Percentiles rank a stretch among this genome's conserved stretches.
These are phyloP conservation scores for Aspergillus glaucus DNA, from an alignment of 2,329 filamentous ascomycete genomes.

Conservation along the genomic window DNA sequence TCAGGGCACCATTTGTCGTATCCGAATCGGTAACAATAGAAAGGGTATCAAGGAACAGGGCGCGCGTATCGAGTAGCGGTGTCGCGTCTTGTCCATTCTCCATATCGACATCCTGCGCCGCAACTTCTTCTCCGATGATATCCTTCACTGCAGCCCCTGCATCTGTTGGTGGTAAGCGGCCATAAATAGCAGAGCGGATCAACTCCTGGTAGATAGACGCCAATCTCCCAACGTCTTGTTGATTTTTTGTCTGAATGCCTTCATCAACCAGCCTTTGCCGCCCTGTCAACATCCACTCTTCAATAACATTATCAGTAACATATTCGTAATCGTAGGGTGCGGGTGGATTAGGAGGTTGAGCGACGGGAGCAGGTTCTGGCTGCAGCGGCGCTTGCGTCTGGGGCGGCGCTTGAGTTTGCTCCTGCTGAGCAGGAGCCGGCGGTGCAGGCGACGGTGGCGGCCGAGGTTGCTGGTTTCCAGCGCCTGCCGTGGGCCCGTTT, in stretches of 20 bases:
- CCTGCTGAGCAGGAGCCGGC: slow-evolving; percentile 1
- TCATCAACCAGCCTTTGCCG: slow-evolving; percentile 61
- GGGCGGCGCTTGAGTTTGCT: slow-evolving; percentile 3
- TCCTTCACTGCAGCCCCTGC: slow-evolving; percentile 68
- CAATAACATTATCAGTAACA: slow-evolving; percentile 63
- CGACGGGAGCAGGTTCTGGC: slow-evolving; percentile 9
- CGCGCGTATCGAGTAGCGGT: slow-evolving; percentile 52
- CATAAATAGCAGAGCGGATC: slow-evolving; percentile 66
- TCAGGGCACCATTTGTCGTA: slow-evolving; percentile 52
- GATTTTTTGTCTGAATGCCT: slow-evolving; percentile 57
- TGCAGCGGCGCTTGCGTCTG: slow-evolving; percentile 14
- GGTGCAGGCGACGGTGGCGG: slow-evolving; percentile 16
- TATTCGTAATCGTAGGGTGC: slow-evolving; percentile 64
- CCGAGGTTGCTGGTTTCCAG: slow-evolving; percentile 11
- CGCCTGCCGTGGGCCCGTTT: slow-evolving; percentile 21
- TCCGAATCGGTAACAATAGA: slow-evolving; percentile 72
- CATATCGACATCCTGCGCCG: slow-evolving; percentile 42
- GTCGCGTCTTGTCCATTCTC: slow-evolving; percentile 35
- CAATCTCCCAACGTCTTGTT: slow-evolving; percentile 63
- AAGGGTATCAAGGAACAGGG: slow-evolving; percentile 75
- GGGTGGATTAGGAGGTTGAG: slow-evolving; percentile 16
- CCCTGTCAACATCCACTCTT: slow-evolving; percentile 61
- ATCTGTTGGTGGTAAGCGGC: slow-evolving; percentile 59
- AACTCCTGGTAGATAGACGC: slow-evolving; percentile 79
- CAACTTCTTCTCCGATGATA: slow-evolving; percentile 57